Percentiles rank a stretch among this genome's conserved stretches.
phyloP scores from a whole-genome alignment of 2,329 filamentous ascomycete species.

The Cladosporium cucumerinum region DNA sequence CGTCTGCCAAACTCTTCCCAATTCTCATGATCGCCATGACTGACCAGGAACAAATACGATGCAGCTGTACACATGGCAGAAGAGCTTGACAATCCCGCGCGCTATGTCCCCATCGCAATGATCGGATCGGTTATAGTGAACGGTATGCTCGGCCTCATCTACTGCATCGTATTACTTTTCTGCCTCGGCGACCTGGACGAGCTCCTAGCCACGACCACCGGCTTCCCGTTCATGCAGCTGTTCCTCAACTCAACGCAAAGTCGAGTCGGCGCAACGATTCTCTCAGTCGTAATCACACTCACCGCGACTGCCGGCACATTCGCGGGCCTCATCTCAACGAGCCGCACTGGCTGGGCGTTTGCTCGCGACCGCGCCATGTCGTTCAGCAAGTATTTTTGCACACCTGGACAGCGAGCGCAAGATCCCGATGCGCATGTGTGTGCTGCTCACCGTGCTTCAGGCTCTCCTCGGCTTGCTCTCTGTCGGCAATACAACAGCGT shows the following conservation, averaged over 20 bases:
- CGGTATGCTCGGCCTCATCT: conserved; percentile 23
- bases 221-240: conserved; percentile 36
- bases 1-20: neutral
- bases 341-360: conserved; percentile 36
- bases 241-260: conserved; percentile 36
- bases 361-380: conserved; percentile 18
- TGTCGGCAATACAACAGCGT: conserved; percentile 46
- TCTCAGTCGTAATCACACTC: conserved; percentile 31
- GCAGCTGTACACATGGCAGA: conserved; percentile 38
- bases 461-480: conserved; percentile 51
- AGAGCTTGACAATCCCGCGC: conserved; percentile 28
- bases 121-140: conserved; percentile 22
- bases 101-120: conserved; percentile 26
- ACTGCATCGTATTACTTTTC: conserved; percentile 34
- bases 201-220: conserved; percentile 21
- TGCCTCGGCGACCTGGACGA: conserved; percentile 30
- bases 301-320: conserved; percentile 38
- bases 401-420: conserved; percentile 35
- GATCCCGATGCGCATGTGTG: conserved; percentile 42
- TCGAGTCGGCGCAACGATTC: conserved; percentile 30
- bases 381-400: conserved; percentile 33
- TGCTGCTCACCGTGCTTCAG: conserved; percentile 45
- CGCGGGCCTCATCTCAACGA: conserved; percentile 37
- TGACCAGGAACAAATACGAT: conserved; percentile 28
- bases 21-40: neutral